Percentiles rank a stretch among this genome's conserved stretches.
These are phyloP conservation scores for Ascochyta viciae-villosae DNA, from an alignment of 2,329 filamentous ascomycete genomes.

Conservation along the genomic window DNA sequence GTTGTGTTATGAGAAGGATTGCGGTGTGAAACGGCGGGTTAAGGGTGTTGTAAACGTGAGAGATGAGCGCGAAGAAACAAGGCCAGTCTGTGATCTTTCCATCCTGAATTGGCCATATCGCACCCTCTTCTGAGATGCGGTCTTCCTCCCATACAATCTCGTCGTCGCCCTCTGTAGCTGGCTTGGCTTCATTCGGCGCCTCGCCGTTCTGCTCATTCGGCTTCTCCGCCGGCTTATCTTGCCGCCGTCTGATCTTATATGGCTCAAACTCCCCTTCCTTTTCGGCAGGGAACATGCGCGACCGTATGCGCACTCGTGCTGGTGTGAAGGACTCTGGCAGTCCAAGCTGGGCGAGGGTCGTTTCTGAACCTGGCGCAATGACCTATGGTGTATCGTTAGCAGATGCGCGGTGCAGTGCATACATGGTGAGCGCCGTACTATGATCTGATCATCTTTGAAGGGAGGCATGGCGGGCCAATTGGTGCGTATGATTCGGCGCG, in stretches of 20 bases:
- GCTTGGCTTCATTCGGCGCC: constrained; percentile 31
- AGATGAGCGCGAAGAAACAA: constrained; percentile 90
- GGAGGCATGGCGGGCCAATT: constrained; percentile 50
- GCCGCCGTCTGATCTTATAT: constrained; percentile 71
- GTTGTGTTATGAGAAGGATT: constrained; percentile 87
- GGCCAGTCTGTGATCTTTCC: constrained; percentile 90
- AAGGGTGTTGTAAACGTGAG: constrained; percentile 87
- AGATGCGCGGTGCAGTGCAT: constrained; percentile 20
- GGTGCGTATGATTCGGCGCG: constrained; percentile 19
- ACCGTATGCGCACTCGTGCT: constrained; percentile 83
- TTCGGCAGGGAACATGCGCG: constrained; percentile 86
- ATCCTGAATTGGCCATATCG: constrained; percentile 82
- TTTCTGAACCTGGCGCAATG: constrained; percentile 84
- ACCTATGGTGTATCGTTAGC: constrained; percentile 51
- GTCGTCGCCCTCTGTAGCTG: constrained; percentile 55
- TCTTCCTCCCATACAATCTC: constrained; percentile 85
- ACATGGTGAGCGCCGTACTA: constrained; percentile 35
- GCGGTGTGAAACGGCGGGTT: constrained; percentile 94
- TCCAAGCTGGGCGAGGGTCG: constrained; percentile 88
- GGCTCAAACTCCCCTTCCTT: constrained; percentile 83
- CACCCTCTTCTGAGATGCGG: constrained; percentile 83
- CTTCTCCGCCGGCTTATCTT: constrained; percentile 35
- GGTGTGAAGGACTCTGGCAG: constrained; percentile 90
- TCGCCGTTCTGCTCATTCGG: constrained; percentile 38
- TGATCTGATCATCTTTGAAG: constrained; percentile 56